Evolutionary conservation across 2,329 filamentous ascomycete genomes (phyloP), one percentile per base, ranked within the genome.

Genomic region (Graphilbum fragrans): DNA sequence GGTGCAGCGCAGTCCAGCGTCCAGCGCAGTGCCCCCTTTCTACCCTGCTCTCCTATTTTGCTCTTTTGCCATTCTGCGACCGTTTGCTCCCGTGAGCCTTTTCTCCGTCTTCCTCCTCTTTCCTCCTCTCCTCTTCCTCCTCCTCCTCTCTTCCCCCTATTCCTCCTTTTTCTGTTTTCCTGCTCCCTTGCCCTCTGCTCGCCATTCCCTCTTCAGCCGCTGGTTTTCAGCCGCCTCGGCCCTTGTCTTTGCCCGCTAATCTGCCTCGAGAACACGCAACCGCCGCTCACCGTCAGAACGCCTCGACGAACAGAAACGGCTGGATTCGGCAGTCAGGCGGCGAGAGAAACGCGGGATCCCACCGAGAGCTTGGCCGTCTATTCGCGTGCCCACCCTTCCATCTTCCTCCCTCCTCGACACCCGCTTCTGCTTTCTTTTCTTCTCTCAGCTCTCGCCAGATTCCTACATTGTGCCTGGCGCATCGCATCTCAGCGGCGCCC

Each of bases 351-450:
- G n/a, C n/a, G n/a, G n/a, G n/a, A n/a, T n/a, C n/a, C n/a, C n/a
- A n/a, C n/a, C n/a, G n/a, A n/a, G n/a, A n/a, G n/a, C n/a, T n/a
- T n/a, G n/a, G n/a, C n/a, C n/a, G n/a, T n/a, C n/a, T n/a, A n/a
- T n/a, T n/a, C n/a, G n/a, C n/a, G 25, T 8, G 25, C 7, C 25
- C 7, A 27, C 25, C 12, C 8, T 8, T 27, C 25, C 8, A 27
- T 27, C 25, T 8, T 8, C 25, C 12, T 27, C 8, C 25, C 12
- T 27, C 25, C 12, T 27, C 25, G 25, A 12, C 25, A 8, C 25
- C 25, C 25, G 25, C n/a, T 31, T 38, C 36, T 38, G 32, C 38
- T 33, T 19, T 25, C 21, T 23, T 33, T 41, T 43, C 22, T 38
- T 23, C 31, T 32, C 36, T 23, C 27, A 11, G n/a, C 33, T 10